phyloP scores from a whole-genome alignment of 768 basidiomycete genomes.

The Russula foetens region DNA sequence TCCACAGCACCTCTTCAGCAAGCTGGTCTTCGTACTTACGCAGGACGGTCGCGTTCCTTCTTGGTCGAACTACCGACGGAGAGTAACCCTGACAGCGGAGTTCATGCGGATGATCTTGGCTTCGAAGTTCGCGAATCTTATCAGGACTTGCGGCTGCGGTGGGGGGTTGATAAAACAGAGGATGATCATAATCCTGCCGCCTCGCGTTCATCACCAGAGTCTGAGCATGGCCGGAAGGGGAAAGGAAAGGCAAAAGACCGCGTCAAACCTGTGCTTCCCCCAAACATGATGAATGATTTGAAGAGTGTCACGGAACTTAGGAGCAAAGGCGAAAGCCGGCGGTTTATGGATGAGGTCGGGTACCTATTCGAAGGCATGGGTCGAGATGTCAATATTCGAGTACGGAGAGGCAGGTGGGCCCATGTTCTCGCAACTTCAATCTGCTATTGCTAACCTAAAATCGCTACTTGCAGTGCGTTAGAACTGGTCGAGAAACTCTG shows the following conservation, averaged over 20 bases:
- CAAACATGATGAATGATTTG: conserved; percentile 61
- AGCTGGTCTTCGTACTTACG: conserved; percentile 55
- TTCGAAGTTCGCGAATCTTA: conserved; percentile 64
- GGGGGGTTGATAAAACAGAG: conserved; percentile 76
- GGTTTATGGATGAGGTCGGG: conserved; percentile 78
- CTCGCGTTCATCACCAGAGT: conserved; percentile 14
- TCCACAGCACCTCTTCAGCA: conserved; percentile 17
- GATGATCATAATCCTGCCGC: conserved; percentile 46
- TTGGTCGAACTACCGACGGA: conserved; percentile 48
- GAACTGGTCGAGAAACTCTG: conserved; percentile 72
- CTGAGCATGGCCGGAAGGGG: conserved; percentile 30
- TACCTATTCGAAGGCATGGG: conserved; percentile 80
- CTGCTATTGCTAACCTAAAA: not conserved
- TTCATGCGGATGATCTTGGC: conserved; percentile 34
- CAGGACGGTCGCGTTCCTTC: conserved; percentile 74
- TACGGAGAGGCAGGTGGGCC: conserved; percentile 60
- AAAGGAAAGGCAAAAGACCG: conserved; percentile 29
- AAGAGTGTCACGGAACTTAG: conserved; percentile 77
- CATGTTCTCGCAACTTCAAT: not conserved
- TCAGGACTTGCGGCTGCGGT: conserved; percentile 60
- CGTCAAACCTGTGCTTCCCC: conserved; percentile 31
- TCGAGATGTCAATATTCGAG: conserved; percentile 37
- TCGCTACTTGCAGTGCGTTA: conserved; percentile 44
- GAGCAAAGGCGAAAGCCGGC: conserved; percentile 69
- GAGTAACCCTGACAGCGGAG: conserved; percentile 15